Evolutionary conservation across 768 basidiomycete genomes (phyloP), one percentile per base, ranked within the genome.

Genomic region (Lentinula raphanica): DNA sequence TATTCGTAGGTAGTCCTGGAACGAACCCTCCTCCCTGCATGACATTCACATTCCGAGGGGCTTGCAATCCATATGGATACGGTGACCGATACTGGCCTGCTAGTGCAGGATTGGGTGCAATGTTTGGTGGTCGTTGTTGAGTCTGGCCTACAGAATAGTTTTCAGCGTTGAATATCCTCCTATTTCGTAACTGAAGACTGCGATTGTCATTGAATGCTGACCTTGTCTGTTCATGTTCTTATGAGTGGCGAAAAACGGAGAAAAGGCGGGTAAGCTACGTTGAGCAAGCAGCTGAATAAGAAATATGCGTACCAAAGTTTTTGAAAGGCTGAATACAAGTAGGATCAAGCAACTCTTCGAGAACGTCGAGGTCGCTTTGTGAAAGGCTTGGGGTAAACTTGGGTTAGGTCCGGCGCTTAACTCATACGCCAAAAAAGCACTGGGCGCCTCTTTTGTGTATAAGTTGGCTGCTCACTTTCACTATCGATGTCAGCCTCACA

Each of bases 91-190:
- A 90, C 65, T 86, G 87, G 39, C 74, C 81, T 11, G 81, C 76
- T 59, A 88, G 78, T 38, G 74, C 74, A 60, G 87, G 80, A 59
- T 84, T 85, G 29, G 86, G 83, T 9, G 81, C 79, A 59, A 90
- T 81, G 71, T 80, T 88, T 62, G 90, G 88, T 51, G 89, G 88
- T 70, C 89, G 79, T 71, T 90, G 89, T 66, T 87, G 88, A 54
- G 88, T 87, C 81, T 90, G 89, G 67, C 88, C 87, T 90, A 69
- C 60, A 62, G 65, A 69, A 59, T 60, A 58, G 58, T 56, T 58
- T 51, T 59, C 55, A 39, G 58, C 46, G 51, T 60, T 50, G 38
- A 5, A 64, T 58, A 58, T 45, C 53, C 49, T 28, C 45, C 45
- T 59, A 32, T 38, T 35, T 13, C 19, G 32, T 35, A 32, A 17